These are phyloP conservation scores for Neodidymelliopsis sp. DNA, from an alignment of 2,329 filamentous ascomycete genomes.

Conservation along the genomic window DNA sequence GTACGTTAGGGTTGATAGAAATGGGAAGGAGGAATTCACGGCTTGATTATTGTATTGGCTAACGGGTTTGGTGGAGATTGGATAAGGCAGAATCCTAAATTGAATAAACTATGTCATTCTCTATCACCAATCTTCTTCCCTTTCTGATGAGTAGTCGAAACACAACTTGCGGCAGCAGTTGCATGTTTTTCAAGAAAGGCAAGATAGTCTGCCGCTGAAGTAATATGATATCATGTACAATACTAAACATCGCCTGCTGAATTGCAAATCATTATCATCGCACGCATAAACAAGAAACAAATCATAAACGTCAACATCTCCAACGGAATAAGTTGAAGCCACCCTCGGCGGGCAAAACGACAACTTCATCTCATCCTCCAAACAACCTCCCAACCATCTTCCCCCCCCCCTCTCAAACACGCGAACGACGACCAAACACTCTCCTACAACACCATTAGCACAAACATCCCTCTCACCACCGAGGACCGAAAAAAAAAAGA, in stretches of 20 bases:
- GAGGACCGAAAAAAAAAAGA: too few species aligned
- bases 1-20: constrained; percentile 34
- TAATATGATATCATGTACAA: not conserved
- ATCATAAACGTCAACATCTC: not conserved
- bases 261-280: not conserved
- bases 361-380: not conserved
- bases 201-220: too few species aligned
- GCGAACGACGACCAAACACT: constrained; percentile 13
- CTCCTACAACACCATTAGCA: constrained; percentile 2
- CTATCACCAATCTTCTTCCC: too few species aligned
- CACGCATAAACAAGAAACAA: not conserved
- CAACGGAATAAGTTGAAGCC: not conserved
- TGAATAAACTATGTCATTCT: too few species aligned
- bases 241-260: not conserved
- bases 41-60: not conserved
- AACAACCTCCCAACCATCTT: not conserved
- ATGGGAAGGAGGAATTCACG: constrained; percentile 30
- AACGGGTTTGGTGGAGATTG: too few species aligned
- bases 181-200: too few species aligned
- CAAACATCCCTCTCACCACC: too few species aligned
- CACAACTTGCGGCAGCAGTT: too few species aligned
- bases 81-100: too few species aligned
- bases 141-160: too few species aligned
- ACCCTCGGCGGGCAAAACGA: too few species aligned
- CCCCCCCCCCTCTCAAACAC: not conserved